Evolutionary conservation across 169 alveolate species (phyloP).

Genomic region (Plasmodium falciparum): DNA sequence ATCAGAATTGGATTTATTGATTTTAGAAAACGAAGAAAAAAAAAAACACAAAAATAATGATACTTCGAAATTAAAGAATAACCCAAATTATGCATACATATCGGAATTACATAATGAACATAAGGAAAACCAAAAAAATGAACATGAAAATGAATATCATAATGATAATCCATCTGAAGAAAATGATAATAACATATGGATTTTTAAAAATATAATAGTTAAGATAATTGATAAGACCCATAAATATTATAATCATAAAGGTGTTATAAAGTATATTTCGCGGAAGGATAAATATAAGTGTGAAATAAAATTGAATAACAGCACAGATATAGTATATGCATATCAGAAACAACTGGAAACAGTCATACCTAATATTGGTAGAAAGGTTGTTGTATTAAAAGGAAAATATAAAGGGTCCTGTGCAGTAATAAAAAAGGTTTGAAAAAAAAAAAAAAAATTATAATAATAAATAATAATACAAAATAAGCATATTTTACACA

Average conservation of each 20-base stretch:
- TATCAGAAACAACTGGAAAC: constrained; percentile 62
- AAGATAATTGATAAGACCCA: constrained; percentile 65
- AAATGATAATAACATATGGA: constrained; percentile 19
- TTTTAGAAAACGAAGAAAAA: constrained; percentile 68
- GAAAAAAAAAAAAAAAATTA: too few relatives aligned
- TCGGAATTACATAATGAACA: background rate
- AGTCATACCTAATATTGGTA: constrained; percentile 67
- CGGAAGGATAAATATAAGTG: constrained; percentile 34
- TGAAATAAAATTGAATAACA: constrained; percentile 48
- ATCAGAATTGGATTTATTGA: constrained; percentile 45
- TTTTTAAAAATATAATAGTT: constrained; percentile 54
- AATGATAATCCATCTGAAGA: background rate
- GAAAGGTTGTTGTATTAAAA: constrained; percentile 25
- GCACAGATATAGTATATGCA: constrained; percentile 13
- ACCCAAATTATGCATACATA: background rate
- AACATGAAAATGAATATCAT: background rate
- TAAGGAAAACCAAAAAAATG: background rate
- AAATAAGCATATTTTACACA: too few relatives aligned
- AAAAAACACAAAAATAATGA: constrained; percentile 16
- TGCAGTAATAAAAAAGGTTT: constrained; percentile 54
- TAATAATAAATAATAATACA: too few relatives aligned
- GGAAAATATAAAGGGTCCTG: constrained; percentile 35
- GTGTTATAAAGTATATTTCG: constrained; percentile 31
- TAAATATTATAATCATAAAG: constrained; percentile 42
- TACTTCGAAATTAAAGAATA: background rate